Base-by-base conservation (phyloP, 331 rosid species). In the Quercus tomentella region DNA sequence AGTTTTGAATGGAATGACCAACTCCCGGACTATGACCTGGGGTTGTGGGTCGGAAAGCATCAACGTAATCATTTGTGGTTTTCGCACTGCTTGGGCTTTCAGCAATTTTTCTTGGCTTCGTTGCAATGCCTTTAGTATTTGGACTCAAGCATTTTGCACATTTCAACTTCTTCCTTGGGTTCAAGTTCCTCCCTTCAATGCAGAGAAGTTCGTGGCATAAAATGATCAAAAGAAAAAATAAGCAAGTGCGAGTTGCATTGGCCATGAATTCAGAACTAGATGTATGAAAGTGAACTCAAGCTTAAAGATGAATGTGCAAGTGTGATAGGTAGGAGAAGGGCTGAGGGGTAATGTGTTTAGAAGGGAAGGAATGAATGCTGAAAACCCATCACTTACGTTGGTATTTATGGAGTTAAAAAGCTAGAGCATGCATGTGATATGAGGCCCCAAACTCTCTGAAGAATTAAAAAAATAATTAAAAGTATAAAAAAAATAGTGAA, bases 11-110 rank as follows among this genome's bases (percentile, higher is more conserved):
- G 71, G 84, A 70, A 74, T 87, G 88, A 23, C 90, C 90, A 7
- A 82, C 88, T 16, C 90, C 90, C 6, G 90, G 90, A 71, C 88
- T 84, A 56, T 87, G 87, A 8, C 90, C 90, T 5, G 90, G 90
- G 77, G 80, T 56, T 7, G 90, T 87, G 43, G 90, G 90, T 78
- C 72, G 52, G 52, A 67, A 67, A 67, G 72, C 72, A 7, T 35
- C 52, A 35, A 67, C 72, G 25, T 4, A 31, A 18, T 45, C 72
- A 18, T 8, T 28, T 67, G 72, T 6, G 41, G 17, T 33, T 35
- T 33, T 33, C 35, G n/a, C n/a, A 35, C 26, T 43, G 25, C 51
- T 33, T 33, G 45, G 72, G 51, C 72, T 66, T 31, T 26, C 72
- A 33, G 8, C 51, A 31, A 8, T 18, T 33, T 31, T 66, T 67